Conservation (phyloP, 1,139 yeast genomes). For the Suhomyces bolitotheri region DNA sequence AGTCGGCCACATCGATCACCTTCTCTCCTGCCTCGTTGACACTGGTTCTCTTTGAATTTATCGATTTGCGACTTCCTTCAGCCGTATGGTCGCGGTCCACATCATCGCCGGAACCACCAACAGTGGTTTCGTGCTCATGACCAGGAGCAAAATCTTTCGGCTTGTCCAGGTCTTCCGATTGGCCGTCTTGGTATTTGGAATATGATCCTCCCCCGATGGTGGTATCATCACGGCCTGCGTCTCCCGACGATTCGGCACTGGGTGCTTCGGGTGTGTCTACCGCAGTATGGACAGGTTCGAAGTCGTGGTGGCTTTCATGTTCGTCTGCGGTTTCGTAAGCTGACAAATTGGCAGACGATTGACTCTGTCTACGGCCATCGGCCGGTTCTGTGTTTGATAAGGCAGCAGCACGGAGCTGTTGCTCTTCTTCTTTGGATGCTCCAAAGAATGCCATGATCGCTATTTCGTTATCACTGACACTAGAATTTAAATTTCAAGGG, state of each 20-base stretch:
- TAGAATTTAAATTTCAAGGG: too few relatives aligned
- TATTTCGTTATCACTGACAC: too few relatives aligned
- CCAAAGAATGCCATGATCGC: slow-evolving; percentile 27
- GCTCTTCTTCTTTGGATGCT: slow-evolving; percentile 39
- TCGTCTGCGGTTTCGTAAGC: slow-evolving; percentile 43
- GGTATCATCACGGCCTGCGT: slow-evolving; percentile 6
- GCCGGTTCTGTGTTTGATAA: slow-evolving; percentile 7
- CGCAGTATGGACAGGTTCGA: neutral
- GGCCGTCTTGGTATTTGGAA: neutral
- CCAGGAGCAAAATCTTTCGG: too few relatives aligned
- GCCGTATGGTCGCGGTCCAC: slow-evolving; percentile 24
- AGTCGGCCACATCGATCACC: slow-evolving; percentile 36
- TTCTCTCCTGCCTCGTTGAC: slow-evolving; percentile 13
- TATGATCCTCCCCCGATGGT: slow-evolving; percentile 4
- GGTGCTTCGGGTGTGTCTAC: neutral
- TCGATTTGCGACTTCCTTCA: slow-evolving; percentile 22
- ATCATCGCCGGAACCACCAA: slow-evolving; percentile 17
- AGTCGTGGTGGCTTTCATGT: slow-evolving; percentile 4
- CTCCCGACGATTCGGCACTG: neutral
- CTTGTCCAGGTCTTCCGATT: slow-evolving; percentile 1
- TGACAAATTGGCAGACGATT: slow-evolving; percentile 17
- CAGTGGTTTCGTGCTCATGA: neutral
- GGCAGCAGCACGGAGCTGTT: slow-evolving; percentile 38
- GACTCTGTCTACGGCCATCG: slow-evolving; percentile 10
- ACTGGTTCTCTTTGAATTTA: slow-evolving; percentile 19